phyloP scores from a whole-genome alignment of 1,284 basidiomycete genomes.

The Takashimella tepidaria region DNA sequence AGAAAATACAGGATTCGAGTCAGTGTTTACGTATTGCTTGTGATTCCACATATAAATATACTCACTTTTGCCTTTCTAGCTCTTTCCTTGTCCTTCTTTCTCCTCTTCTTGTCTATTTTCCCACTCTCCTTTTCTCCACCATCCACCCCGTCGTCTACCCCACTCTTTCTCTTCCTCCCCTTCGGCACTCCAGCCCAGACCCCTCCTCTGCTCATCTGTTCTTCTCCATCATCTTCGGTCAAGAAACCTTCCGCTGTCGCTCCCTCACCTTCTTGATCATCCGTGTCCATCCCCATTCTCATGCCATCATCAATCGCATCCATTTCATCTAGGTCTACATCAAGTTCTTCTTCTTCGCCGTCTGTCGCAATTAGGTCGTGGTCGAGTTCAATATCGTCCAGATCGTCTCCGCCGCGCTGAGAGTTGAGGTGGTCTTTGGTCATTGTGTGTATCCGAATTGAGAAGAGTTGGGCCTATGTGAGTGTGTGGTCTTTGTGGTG shows the following conservation, averaged over 20 bases:
- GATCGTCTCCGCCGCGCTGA: conserved; percentile 34
- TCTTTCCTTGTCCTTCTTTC: not conserved
- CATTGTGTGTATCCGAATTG: no score
- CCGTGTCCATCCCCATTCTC: not conserved
- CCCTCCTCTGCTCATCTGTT: conserved; percentile 7
- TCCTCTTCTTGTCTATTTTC: not conserved
- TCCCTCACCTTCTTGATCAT: conserved; percentile 4
- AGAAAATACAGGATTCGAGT: no score
- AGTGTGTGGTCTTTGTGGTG: no score
- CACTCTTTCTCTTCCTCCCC: not conserved
- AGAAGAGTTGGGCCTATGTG: no score
- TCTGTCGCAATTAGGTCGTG: conserved; percentile 20
- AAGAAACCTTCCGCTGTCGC: conserved; percentile 11
- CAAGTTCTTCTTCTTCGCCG: conserved; percentile 15
- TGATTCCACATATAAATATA: no score
- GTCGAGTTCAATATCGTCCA: conserved; percentile 42
- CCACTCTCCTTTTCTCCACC: conserved; percentile 3
- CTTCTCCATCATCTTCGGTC: conserved; percentile 14
- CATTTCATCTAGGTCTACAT: conserved; percentile 8
- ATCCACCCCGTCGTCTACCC: not conserved
- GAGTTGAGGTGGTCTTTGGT: conserved; percentile 8
- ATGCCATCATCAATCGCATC: conserved; percentile 8
- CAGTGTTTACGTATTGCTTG: no score
- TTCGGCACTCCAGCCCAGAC: not conserved
- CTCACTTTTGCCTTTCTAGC: conserved; percentile 13